Conservation (phyloP, 345 rosid species). For the Eucalyptus marginata region DNA sequence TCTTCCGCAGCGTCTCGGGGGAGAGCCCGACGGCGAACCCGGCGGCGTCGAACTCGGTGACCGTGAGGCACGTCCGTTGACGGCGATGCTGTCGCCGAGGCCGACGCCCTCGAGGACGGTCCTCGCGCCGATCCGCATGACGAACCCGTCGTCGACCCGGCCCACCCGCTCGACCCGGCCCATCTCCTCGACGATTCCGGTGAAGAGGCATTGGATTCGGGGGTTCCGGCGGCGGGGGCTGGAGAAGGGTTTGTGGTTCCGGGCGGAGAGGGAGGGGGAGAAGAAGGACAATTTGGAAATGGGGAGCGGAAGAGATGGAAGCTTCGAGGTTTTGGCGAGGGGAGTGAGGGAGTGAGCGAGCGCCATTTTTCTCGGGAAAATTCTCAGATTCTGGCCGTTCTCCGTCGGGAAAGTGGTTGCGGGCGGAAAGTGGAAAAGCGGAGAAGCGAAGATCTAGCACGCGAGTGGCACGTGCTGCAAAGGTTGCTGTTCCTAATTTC, state of each 20-base stretch:
- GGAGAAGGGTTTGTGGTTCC: neutral
- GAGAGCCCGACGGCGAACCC: slow-evolving; percentile 69
- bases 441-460: too few species aligned
- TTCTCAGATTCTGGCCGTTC: neutral
- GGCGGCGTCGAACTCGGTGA: slow-evolving; percentile 41
- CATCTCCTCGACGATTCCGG: slow-evolving; percentile 86
- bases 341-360: neutral
- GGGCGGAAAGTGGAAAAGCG: too few species aligned
- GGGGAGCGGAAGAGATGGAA: neutral
- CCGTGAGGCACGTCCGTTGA: slow-evolving; percentile 80
- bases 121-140: slow-evolving; percentile 46
- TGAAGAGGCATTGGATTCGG: slow-evolving; percentile 45
- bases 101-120: slow-evolving; percentile 54
- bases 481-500: too few species aligned
- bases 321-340: slow-evolving; percentile 2
- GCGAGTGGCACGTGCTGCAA: too few species aligned
- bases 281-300: slow-evolving; percentile 5
- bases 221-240: neutral
- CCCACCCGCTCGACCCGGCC: slow-evolving; percentile 54
- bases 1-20: slow-evolving; percentile 72
- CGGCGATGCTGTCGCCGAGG: slow-evolving; percentile 81
- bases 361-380: slow-evolving; percentile 6
- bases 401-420: neutral
- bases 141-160: slow-evolving; percentile 47
- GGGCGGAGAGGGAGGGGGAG: slow-evolving; percentile 1